Percentiles rank a stretch among this genome's conserved stretches.
Evolutionary conservation across 371 early-diverging fungal species (phyloP).

Genomic region (Mucor saturninus): DNA sequence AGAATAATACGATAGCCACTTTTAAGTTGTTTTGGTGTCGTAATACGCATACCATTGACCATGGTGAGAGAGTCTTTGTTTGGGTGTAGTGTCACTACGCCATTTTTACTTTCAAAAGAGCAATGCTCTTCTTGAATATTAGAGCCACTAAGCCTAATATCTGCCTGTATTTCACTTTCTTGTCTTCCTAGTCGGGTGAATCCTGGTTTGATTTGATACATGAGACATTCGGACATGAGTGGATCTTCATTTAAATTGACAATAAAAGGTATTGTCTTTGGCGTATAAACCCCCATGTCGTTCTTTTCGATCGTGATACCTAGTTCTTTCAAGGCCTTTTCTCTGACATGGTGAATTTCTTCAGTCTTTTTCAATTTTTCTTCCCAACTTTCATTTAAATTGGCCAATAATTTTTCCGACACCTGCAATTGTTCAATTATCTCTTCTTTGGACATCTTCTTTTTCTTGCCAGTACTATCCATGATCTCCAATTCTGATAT

Average conservation of each 20-base stretch:
- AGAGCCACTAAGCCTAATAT: conserved; percentile 76
- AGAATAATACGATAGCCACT: conserved; percentile 85
- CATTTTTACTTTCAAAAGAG: conserved; percentile 71
- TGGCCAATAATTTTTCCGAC: conserved; percentile 86
- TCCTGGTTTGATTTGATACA: conserved; percentile 86
- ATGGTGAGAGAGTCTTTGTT: conserved; percentile 62
- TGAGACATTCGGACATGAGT: conserved; percentile 87
- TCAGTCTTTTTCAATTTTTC: conserved; percentile 82
- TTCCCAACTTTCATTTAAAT: conserved; percentile 86
- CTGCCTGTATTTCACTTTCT: conserved; percentile 55
- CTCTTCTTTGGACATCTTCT: conserved; percentile 63
- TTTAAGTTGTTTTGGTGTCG: conserved; percentile 60
- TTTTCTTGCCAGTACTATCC: conserved; percentile 53
- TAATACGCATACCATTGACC: conserved; percentile 79
- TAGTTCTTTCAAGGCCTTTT: conserved; percentile 78
- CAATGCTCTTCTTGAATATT: conserved; percentile 79
- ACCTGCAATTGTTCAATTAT: conserved; percentile 82
- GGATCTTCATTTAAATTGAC: conserved; percentile 93
- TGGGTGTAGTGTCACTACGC: conserved; percentile 70
- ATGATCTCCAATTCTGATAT: conserved; percentile 51
- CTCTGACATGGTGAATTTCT: conserved; percentile 75
- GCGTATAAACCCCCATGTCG: conserved; percentile 81
- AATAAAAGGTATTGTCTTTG: conserved; percentile 85
- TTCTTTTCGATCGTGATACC: conserved; percentile 80
- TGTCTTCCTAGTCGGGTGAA: conserved; percentile 72